Evolutionary conservation across 2,329 filamentous ascomycete species (phyloP), one percentile per base, ranked within the genome.

Genomic region (Scedosporium aurantiacum): DNA sequence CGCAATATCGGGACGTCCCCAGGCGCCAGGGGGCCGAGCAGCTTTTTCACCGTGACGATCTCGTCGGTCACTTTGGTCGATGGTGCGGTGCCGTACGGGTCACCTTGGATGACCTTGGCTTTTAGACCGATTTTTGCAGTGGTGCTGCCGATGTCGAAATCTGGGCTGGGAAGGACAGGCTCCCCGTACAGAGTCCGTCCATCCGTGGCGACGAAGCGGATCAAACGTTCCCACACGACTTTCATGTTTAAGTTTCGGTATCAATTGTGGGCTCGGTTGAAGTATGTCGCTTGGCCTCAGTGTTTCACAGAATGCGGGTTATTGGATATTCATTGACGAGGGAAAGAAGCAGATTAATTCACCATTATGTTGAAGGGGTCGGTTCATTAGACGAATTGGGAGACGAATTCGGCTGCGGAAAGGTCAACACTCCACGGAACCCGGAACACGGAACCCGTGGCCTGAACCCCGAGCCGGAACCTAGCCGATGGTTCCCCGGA

Each of bases 141-240:
- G 0, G 76, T 76, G 14, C 70, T 69, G 8, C 80, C 80, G 1
- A 82, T 67, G 64, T 84, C 81, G 61, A 79, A 78, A 62, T 76
- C 72, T 5, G 68, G 64, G 0, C 72, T 60, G 3, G 86, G 84
- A 21, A 90, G 79, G 61, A 91, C 83, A 63, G 88, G 87, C 73
- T 91, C 87, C 66, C 88, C 89, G 65, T 90, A 89, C 73, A 89
- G 88, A 41, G 82, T 80, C 61, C 78, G 78, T 70, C 87, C 87
- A 68, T 91, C 85, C 67, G 81, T 83, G 67, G 87, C 84, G 7
- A 90, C 80, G 74, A 91, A 91, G 60, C 88, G 85, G 66, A 91
- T 77, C 45, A 91, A 84, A 68, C 86, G 83, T 84, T 90, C 16
- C 58, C 58, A 60, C 4, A 16, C 6, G 2, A 60, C 58, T 5